These are phyloP conservation scores for Leptographium flavum DNA, from an alignment of 2,329 filamentous ascomycete genomes.

Conservation along the genomic window DNA sequence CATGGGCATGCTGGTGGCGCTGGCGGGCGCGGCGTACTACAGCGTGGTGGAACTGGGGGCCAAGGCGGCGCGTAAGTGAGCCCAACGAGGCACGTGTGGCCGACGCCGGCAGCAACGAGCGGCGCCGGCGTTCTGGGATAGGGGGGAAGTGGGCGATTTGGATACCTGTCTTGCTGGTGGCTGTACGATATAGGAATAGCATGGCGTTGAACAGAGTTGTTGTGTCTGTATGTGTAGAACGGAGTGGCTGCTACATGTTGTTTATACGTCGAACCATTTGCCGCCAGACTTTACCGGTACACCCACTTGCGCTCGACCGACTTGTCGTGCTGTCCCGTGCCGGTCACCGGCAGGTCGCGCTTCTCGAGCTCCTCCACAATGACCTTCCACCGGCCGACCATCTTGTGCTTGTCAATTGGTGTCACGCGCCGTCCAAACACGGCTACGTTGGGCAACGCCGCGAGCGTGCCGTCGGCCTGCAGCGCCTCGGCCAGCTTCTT, in stretches of 20 bases:
- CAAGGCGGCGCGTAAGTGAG: constrained; percentile 3
- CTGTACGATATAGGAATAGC: too few relatives aligned
- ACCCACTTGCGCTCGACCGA: constrained; percentile 11
- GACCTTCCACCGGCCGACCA: constrained; percentile 24
- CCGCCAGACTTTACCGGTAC: background rate
- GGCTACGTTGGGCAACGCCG: constrained; percentile 52
- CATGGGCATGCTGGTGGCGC: constrained; percentile 39
- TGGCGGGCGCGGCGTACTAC: constrained; percentile 41
- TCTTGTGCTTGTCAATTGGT: constrained; percentile 56
- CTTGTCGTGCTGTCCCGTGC: constrained; percentile 12
- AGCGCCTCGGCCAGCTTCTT: constrained; percentile 51
- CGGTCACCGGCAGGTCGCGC: constrained; percentile 15
- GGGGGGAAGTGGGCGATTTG: too few relatives aligned
- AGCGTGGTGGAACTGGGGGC: constrained; percentile 35
- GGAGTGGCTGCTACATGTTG: too few relatives aligned
- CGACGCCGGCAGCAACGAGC: too few relatives aligned
- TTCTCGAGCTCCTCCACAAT: constrained; percentile 19
- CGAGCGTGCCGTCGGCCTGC: constrained; percentile 28
- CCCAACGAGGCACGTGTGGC: too few relatives aligned
- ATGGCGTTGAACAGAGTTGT: too few relatives aligned
- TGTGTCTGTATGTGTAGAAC: too few relatives aligned
- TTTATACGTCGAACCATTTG: too few relatives aligned
- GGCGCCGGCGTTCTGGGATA: too few relatives aligned
- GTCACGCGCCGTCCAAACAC: constrained; percentile 52
- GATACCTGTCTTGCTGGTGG: too few relatives aligned